Evolutionary conservation across 257 asterid genomes (phyloP).

Genomic region (Solanum virginianum): DNA sequence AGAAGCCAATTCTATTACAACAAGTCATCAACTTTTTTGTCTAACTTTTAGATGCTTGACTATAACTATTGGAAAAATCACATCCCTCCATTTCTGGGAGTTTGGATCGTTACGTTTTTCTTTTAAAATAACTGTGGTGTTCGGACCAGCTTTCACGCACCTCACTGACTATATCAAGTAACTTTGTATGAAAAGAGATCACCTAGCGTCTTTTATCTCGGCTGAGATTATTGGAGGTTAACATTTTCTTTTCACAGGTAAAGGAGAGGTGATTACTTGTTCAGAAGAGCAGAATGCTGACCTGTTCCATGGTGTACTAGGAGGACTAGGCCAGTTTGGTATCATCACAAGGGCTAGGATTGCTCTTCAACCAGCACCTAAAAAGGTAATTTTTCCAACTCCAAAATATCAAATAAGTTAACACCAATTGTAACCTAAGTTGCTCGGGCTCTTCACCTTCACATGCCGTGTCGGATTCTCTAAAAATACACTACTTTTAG

Average conservation of each 20-base stretch:
- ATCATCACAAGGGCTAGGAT: conserved; percentile 76
- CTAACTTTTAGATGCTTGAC: not conserved
- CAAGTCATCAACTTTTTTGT: not conserved
- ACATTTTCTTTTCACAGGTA: conserved; percentile 24
- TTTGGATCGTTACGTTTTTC: not conserved
- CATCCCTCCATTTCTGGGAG: not conserved
- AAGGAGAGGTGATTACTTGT: conserved; percentile 65
- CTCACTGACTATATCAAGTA: too few relatives aligned
- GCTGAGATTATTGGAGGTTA: not conserved
- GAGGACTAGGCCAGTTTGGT: conserved; percentile 94
- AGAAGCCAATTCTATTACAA: not conserved
- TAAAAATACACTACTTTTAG: too few relatives aligned
- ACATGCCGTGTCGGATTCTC: too few relatives aligned
- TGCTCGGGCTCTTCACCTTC: too few relatives aligned
- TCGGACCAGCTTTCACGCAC: too few relatives aligned
- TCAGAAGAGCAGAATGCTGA: conserved; percentile 65
- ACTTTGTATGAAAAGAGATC: too few relatives aligned
- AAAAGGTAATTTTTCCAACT: conserved; percentile 25
- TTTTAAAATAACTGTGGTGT: too few relatives aligned
- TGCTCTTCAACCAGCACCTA: conserved; percentile 68
- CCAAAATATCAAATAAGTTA: not conserved
- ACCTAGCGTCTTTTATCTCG: too few relatives aligned
- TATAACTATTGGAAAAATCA: not conserved
- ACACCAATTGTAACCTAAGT: not conserved
- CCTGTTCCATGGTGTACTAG: conserved; percentile 70